These are phyloP conservation scores for Tricholoma furcatifolium DNA, from an alignment of 768 basidiomycete species.

Conservation along the genomic window DNA sequence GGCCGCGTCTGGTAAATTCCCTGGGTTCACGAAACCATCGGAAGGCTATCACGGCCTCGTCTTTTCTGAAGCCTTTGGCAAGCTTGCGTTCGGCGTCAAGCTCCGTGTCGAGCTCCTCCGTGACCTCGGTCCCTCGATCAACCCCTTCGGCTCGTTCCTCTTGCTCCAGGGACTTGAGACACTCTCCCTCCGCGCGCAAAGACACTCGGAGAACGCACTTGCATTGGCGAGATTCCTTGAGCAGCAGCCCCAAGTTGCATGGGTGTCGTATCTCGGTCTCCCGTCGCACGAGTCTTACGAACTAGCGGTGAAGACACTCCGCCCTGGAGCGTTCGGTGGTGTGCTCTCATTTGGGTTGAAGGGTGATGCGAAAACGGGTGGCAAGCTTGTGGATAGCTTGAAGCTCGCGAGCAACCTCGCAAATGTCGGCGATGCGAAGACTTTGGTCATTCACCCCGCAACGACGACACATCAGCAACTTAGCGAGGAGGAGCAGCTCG, in stretches of 20 bases:
- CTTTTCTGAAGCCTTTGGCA: conserved; percentile 65
- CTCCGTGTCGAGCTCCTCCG: conserved; percentile 62
- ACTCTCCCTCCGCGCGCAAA: conserved; percentile 64
- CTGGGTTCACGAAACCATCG: conserved; percentile 71
- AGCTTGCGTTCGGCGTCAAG: conserved; percentile 62
- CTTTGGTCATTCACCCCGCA: conserved; percentile 77
- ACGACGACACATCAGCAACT: conserved; percentile 79
- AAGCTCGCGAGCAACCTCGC: conserved; percentile 72
- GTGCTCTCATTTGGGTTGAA: conserved; percentile 78
- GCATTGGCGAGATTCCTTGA: conserved; percentile 64
- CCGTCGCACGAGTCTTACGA: conserved; percentile 57
- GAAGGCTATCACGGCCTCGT: conserved; percentile 77
- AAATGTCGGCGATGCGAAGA: conserved; percentile 77
- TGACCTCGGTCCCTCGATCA: conserved; percentile 64
- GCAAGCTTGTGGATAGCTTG: conserved; percentile 66
- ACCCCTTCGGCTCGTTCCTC: conserved; percentile 74
- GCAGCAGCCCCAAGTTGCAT: conserved; percentile 61
- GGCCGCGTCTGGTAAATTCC: conserved; percentile 66
- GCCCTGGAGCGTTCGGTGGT: conserved; percentile 61
- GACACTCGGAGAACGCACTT: conserved; percentile 73
- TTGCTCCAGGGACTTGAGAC: conserved; percentile 82
- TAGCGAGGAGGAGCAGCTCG: conserved; percentile 54
- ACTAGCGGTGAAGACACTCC: conserved; percentile 55
- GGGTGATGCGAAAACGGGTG: conserved; percentile 51
- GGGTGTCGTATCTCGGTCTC: conserved; percentile 82